A percentile compares a stretch with the other conserved stretches of the same genome.
These are phyloP conservation scores for Brassica cretica DNA, from an alignment of 345 rosid genomes.

Conservation along the genomic window DNA sequence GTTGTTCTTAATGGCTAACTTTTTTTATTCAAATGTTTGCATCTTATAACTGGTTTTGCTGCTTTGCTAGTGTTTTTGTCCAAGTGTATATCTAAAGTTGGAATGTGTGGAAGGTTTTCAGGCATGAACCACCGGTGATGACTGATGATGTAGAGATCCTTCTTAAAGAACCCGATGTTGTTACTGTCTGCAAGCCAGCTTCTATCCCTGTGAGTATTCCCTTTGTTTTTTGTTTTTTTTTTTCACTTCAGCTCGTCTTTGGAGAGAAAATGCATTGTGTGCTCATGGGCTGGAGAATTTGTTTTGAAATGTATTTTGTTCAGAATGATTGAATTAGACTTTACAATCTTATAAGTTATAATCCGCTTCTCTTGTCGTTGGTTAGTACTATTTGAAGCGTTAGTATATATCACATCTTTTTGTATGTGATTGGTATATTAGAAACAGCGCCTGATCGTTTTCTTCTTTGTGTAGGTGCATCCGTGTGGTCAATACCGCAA, in stretches of 20 bases:
- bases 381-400: too few relatives aligned
- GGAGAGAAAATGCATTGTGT: too few relatives aligned
- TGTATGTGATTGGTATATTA: too few relatives aligned
- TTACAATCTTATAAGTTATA: too few relatives aligned
- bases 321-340: too few relatives aligned
- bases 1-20: background rate
- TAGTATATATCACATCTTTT: too few relatives aligned
- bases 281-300: too few relatives aligned
- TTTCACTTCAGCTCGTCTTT: too few relatives aligned
- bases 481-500: slow-evolving; percentile 97
- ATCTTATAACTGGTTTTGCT: background rate
- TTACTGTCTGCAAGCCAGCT: slow-evolving; percentile 85
- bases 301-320: too few relatives aligned
- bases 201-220: slow-evolving; percentile 74
- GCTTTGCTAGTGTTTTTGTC: background rate
- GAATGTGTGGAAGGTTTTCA: slow-evolving; percentile 48
- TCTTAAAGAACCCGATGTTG: slow-evolving; percentile 65
- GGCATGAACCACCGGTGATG: slow-evolving; percentile 93
- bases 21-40: background rate
- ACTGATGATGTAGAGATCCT: slow-evolving; percentile 63
- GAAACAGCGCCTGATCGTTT: background rate
- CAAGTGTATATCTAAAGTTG: slow-evolving; percentile 7
- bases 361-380: too few relatives aligned
- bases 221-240: too few relatives aligned
- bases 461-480: slow-evolving; percentile 59